These are phyloP conservation scores for Boletales sp. DNA, from an alignment of 768 basidiomycete species.

Conservation along the genomic window DNA sequence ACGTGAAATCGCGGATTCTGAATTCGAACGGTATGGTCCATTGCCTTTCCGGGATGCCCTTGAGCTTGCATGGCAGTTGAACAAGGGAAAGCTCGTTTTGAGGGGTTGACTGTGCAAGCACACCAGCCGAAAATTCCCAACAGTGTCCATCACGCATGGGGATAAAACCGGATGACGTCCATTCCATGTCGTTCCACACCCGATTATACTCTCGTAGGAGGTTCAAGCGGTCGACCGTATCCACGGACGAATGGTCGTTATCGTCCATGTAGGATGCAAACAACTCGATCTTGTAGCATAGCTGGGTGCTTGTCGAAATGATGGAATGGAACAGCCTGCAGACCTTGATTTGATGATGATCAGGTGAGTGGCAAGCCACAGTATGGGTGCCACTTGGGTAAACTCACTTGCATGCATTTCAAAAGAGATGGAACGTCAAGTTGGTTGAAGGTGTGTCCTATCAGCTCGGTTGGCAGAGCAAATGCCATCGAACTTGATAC, in stretches of 20 bases:
- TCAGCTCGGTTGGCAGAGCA: slow-evolving; percentile 30
- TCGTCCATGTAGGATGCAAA: slow-evolving; percentile 28
- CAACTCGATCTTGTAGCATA: slow-evolving; percentile 31
- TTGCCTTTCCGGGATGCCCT: slow-evolving; percentile 21
- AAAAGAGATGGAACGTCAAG: slow-evolving; percentile 31
- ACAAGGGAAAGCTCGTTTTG: slow-evolving; percentile 18
- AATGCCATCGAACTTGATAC: slow-evolving; percentile 14
- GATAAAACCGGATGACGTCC: slow-evolving; percentile 10
- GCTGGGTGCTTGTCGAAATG: slow-evolving; percentile 19
- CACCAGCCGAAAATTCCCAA: slow-evolving; percentile 36
- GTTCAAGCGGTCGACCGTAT: slow-evolving; percentile 19
- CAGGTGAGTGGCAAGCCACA: background rate
- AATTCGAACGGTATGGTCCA: slow-evolving; percentile 30
- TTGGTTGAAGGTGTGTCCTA: slow-evolving; percentile 17
- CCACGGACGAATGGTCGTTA: slow-evolving; percentile 14
- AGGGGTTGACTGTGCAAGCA: slow-evolving; percentile 29
- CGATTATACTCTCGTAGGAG: slow-evolving; percentile 26
- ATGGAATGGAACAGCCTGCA: slow-evolving; percentile 29
- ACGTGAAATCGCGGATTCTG: slow-evolving; percentile 33
- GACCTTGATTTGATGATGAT: slow-evolving; percentile 13
- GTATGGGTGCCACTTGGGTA: background rate
- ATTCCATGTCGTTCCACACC: slow-evolving; percentile 28
- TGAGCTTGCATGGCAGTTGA: slow-evolving; percentile 30
- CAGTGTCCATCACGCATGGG: slow-evolving; percentile 15
- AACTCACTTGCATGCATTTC: slow-evolving; percentile 25